phyloP scores from a whole-genome alignment of 257 asterid species.

The Ophiorrhiza pumila region DNA sequence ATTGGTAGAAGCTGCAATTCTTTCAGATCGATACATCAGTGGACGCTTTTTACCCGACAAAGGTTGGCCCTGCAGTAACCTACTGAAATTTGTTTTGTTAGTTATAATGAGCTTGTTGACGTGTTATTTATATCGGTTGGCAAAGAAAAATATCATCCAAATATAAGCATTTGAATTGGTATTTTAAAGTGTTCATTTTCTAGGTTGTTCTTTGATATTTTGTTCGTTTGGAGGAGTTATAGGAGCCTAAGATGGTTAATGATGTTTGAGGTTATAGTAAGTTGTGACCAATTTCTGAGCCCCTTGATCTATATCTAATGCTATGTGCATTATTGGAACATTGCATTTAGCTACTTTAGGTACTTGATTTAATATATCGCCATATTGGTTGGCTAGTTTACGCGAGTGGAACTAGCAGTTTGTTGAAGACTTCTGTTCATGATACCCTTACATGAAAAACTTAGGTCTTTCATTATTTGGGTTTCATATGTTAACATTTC shows the following conservation, averaged over 20 bases:
- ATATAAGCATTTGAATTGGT: neutral
- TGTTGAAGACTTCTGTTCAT: neutral
- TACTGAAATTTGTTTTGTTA: neutral
- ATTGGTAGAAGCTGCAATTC: conserved; percentile 86
- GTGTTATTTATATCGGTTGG: neutral
- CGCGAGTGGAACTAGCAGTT: neutral
- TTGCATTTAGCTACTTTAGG: neutral
- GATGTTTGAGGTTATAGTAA: neutral
- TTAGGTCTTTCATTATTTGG: neutral
- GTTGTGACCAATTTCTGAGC: neutral
- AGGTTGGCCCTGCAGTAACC: conserved; percentile 38
- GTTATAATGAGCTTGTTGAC: neutral
- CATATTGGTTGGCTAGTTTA: neutral
- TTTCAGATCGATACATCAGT: conserved; percentile 88
- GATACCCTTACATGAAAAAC: neutral
- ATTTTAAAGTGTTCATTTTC: neutral
- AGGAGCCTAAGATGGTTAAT: neutral
- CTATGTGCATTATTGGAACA: neutral
- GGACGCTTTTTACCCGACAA: conserved; percentile 94
- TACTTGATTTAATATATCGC: neutral
- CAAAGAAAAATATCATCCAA: neutral
- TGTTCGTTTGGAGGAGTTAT: neutral
- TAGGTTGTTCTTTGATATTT: neutral
- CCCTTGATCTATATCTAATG: neutral
- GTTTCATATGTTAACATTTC: neutral